Base-by-base conservation (phyloP, 495 filamentous ascomycete genomes). In the Penicillium paxilli region DNA sequence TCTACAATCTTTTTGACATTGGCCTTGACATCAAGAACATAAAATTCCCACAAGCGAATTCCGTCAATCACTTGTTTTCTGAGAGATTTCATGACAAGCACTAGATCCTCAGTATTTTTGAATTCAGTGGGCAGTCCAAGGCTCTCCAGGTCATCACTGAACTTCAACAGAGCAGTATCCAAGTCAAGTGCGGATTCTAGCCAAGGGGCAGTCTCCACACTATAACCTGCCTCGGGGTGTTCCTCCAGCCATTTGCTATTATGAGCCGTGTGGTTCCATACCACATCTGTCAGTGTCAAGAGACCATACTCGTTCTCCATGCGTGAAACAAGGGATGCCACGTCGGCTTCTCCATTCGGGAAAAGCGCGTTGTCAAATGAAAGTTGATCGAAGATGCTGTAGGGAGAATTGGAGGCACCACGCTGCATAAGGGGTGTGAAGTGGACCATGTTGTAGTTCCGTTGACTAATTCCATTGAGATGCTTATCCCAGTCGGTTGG, bases 401-500 rank as follows among this genome's bases (percentile, higher is more conserved):
- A 99, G 0, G 95, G 95, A 10, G 95, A 98, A 66, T 98, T 96
- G 12, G 93, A 97, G 12, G 75, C 80, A 22, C 95, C 95, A 41
- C 95, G 84, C 49, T 88, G 78, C 80, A 92, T 94, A 60, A 98
- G 75, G 7, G 95, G 95, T 4, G 95, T 96, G 65, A 98, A 99
- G 70, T 99, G 95, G 49, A 99, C 83, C 91, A 98, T 96, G 70
- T 99, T 99, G 74, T 99, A 99, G 6, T 91, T 91, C 30, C 94
- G 81, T 45, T 88, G 83, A 54, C 87, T 84, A 58, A 98, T 94
- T 35, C 94, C 94, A 55, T 82, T 77, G 47, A 98, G 79, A 65
- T 98, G 92, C 14, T 82, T 85, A 52, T 97, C 85, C 92, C 92
- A 99, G 54, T 92, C 87, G 2, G 77, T 75, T 1, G 94, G 92